Evolutionary conservation across 345 rosid species (phyloP).

Genomic region (Clarkia xantiana): DNA sequence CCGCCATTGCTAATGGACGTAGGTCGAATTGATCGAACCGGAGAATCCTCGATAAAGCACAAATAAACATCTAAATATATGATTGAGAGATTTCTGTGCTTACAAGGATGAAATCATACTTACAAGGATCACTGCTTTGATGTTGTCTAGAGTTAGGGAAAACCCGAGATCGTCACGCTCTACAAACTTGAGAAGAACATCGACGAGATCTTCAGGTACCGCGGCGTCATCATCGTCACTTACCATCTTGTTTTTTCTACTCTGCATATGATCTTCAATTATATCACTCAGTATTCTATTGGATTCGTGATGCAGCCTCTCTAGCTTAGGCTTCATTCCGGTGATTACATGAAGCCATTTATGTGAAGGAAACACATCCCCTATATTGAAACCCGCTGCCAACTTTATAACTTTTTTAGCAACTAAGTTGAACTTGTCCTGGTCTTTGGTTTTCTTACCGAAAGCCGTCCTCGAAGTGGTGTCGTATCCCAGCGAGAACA

Average conservation of each 20-base stretch:
- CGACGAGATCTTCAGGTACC: neutral
- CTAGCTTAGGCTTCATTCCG: neutral
- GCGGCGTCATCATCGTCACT: neutral
- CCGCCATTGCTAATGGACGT: too few relatives aligned
- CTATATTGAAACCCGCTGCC: neutral
- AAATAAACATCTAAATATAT: too few relatives aligned
- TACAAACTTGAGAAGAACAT: neutral
- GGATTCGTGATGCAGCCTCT: slow-evolving; percentile 1
- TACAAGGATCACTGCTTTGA: slow-evolving; percentile 1
- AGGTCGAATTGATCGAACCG: too few relatives aligned
- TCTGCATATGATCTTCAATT: neutral
- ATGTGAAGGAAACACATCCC: neutral
- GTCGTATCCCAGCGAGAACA: neutral
- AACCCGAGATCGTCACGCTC: neutral
- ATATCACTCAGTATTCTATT: neutral
- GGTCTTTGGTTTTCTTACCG: neutral
- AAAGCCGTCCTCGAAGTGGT: slow-evolving; percentile 1
- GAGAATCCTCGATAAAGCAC: too few relatives aligned
- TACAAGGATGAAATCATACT: neutral
- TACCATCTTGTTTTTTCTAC: neutral
- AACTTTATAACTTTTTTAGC: neutral
- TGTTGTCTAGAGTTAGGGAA: neutral
- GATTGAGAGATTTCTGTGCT: too few relatives aligned
- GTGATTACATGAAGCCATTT: neutral
- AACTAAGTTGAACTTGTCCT: neutral